A percentile compares a stretch with the other conserved stretches of the same genome.
These are phyloP conservation scores for Aspergillus indologenus DNA, from an alignment of 495 filamentous ascomycete species.

Conservation along the genomic window DNA sequence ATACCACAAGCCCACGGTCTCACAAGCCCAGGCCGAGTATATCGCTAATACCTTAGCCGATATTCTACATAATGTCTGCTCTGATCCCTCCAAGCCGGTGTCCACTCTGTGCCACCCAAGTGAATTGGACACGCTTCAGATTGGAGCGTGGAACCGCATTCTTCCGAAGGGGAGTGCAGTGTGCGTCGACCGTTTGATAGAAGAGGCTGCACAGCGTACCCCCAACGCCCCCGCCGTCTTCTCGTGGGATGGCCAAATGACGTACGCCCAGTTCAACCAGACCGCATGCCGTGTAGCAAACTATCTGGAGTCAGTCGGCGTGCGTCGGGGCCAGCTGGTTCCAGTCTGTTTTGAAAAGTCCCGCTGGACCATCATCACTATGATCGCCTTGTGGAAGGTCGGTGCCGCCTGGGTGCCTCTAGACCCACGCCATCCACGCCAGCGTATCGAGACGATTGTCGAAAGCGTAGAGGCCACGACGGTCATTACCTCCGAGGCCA, in stretches of 20 bases:
- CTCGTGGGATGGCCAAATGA: constrained; percentile 38
- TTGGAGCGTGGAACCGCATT: constrained; percentile 24
- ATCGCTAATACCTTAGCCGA: constrained; percentile 27
- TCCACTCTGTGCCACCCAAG: constrained; percentile 14
- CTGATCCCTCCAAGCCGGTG: constrained; percentile 11
- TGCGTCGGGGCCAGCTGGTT: constrained; percentile 8
- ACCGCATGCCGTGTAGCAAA: constrained; percentile 24
- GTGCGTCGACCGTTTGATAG: constrained; percentile 28
- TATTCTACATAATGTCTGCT: constrained; percentile 25
- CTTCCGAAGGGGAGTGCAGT: constrained; percentile 14
- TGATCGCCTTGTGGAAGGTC: constrained; percentile 46
- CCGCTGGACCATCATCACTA: constrained; percentile 39
- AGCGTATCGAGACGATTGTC: constrained; percentile 34
- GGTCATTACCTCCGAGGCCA: constrained; percentile 22
- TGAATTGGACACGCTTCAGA: constrained; percentile 16
- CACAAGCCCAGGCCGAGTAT: constrained; percentile 21
- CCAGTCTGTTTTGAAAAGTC: constrained; percentile 34
- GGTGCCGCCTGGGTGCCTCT: constrained; percentile 44
- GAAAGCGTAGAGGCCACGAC: constrained; percentile 22
- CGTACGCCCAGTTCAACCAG: constrained; percentile 33
- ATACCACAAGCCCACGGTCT: constrained; percentile 27
- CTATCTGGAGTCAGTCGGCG: constrained; percentile 14
- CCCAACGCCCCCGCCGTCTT: constrained; percentile 29
- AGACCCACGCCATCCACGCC: constrained; percentile 35
- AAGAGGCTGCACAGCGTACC: constrained; percentile 10